Conservation (phyloP, 2,329 filamentous ascomycete species). For the Mycocentrospora acerina region DNA sequence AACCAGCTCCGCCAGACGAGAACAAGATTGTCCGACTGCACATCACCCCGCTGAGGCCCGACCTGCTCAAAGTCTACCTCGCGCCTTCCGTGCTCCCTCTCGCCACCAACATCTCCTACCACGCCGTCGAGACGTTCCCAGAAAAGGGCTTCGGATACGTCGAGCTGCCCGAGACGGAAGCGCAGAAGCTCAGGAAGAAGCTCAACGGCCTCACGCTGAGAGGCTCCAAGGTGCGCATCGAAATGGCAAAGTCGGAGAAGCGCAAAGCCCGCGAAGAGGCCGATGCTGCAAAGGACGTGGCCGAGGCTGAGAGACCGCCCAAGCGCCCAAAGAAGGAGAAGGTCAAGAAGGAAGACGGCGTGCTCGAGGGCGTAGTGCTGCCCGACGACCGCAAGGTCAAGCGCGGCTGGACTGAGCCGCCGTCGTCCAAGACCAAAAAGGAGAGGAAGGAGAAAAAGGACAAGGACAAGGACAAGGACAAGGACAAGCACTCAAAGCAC, state of each 20-base stretch:
- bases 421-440: constrained; percentile 41
- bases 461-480: constrained; percentile 55
- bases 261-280: constrained; percentile 43
- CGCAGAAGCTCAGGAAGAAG: constrained; percentile 89
- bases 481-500: constrained; percentile 59
- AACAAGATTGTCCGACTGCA: constrained; percentile 63
- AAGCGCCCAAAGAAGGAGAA: constrained; percentile 48
- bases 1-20: constrained; percentile 14
- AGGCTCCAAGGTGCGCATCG: constrained; percentile 80
- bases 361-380: constrained; percentile 70
- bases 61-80: constrained; percentile 71
- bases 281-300: constrained; percentile 37
- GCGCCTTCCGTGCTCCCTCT: constrained; percentile 65
- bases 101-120: constrained; percentile 84
- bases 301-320: constrained; percentile 53
- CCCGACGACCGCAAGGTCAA: constrained; percentile 76
- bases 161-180: constrained; percentile 77
- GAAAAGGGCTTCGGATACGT: constrained; percentile 90
- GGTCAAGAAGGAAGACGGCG: constrained; percentile 52
- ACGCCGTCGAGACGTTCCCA: constrained; percentile 81
- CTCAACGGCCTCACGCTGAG: constrained; percentile 83
- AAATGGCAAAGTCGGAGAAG: constrained; percentile 72
- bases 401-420: constrained; percentile 81
- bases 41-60: constrained; percentile 80
- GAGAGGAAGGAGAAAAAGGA: constrained; percentile 52